Evolutionary conservation across 1,284 basidiomycete genomes (phyloP).

Genomic region (Hymenochaete sp.): DNA sequence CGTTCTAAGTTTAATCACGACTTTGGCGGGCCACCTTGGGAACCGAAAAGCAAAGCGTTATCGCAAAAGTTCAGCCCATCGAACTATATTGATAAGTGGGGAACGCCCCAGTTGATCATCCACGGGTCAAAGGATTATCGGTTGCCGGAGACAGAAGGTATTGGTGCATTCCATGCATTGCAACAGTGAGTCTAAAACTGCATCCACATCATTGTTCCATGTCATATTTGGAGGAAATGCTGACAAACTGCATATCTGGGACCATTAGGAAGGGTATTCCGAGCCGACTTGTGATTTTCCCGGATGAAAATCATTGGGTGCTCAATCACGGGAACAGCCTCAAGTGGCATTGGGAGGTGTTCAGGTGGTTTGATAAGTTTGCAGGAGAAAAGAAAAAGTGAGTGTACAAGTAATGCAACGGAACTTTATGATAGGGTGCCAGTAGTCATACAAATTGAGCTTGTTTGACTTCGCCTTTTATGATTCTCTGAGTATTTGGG

Average conservation of each 20-base stretch:
- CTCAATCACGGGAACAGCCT: constrained; percentile 68
- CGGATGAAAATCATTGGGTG: constrained; percentile 92
- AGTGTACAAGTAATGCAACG: neutral
- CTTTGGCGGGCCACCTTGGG: constrained; percentile 77
- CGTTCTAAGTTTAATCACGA: constrained; percentile 68
- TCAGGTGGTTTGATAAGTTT: constrained; percentile 78
- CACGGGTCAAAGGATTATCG: constrained; percentile 86
- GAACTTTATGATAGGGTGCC: no score
- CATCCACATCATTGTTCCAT: neutral
- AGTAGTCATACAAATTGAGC: no score
- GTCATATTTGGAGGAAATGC: no score
- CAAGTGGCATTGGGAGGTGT: constrained; percentile 85
- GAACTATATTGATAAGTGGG: constrained; percentile 78
- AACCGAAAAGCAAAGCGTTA: constrained; percentile 45
- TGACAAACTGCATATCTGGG: no score
- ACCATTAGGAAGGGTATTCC: constrained; percentile 60
- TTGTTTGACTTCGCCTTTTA: no score
- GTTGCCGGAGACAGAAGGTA: constrained; percentile 74
- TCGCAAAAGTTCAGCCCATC: constrained; percentile 54
- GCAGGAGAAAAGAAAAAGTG: constrained; percentile 35
- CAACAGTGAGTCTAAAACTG: constrained; percentile 50
- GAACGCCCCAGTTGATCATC: constrained; percentile 75
- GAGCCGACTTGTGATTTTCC: constrained; percentile 82
- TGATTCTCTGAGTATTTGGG: no score
- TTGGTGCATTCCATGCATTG: constrained; percentile 72